Percentiles rank a stretch among this genome's conserved stretches.
Conservation (phyloP, 2,329 filamentous ascomycete genomes). For the Aspergillus hiratsukae region DNA sequence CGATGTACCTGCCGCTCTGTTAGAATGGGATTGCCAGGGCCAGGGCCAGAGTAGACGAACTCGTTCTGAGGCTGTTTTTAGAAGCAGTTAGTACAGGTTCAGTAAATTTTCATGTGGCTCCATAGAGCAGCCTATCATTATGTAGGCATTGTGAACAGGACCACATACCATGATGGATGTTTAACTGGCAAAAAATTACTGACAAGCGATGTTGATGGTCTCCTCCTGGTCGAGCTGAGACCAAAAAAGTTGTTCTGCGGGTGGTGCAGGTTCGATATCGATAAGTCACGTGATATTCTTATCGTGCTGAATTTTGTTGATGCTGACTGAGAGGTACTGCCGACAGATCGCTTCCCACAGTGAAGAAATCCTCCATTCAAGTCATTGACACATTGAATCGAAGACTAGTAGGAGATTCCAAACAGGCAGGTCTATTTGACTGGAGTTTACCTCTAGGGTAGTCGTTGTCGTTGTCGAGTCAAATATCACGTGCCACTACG, state of each 20-base stretch:
- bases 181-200: slow-evolving; percentile 12
- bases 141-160: background rate
- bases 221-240: slow-evolving; percentile 18
- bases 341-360: background rate
- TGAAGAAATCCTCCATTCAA: background rate
- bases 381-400: background rate
- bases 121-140: background rate
- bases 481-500: slow-evolving; percentile 28
- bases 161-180: slow-evolving; percentile 30
- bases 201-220: slow-evolving; percentile 19
- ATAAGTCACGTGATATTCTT: slow-evolving; percentile 14
- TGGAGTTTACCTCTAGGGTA: too few species aligned
- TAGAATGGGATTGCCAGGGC: slow-evolving; percentile 10
- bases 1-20: slow-evolving; percentile 53
- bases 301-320: background rate
- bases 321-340: too few species aligned
- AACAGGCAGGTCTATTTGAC: background rate
- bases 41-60: slow-evolving; percentile 27
- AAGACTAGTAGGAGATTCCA: background rate
- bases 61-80: slow-evolving; percentile 39
- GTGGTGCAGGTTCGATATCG: slow-evolving; percentile 7
- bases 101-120: background rate
- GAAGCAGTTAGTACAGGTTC: background rate
- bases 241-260: slow-evolving; percentile 14
- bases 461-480: too few species aligned